These are phyloP conservation scores for Hypoxylon sp. DNA, from an alignment of 2,329 filamentous ascomycete species.

Conservation along the genomic window DNA sequence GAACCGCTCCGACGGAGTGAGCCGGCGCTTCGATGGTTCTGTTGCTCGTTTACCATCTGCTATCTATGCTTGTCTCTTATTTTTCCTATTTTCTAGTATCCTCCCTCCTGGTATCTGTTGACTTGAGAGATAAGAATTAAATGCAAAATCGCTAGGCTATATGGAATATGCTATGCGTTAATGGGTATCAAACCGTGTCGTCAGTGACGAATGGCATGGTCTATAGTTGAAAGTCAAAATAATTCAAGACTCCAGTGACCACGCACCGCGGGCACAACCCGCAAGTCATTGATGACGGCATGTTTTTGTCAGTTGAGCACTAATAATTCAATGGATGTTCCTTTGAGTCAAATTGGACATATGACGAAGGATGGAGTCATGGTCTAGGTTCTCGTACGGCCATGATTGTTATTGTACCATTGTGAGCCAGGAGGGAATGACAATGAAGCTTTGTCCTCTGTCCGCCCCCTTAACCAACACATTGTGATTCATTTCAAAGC, in stretches of 20 bases:
- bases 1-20: slow-evolving; percentile 13
- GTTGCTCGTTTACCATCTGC: slow-evolving; percentile 29
- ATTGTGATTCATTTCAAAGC: slow-evolving; percentile 34
- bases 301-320: slow-evolving; percentile 26
- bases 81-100: neutral
- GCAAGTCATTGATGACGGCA: slow-evolving; percentile 29
- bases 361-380: slow-evolving; percentile 32
- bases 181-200: slow-evolving; percentile 35
- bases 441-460: slow-evolving; percentile 29
- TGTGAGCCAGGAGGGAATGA: slow-evolving; percentile 21
- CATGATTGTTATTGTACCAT: slow-evolving; percentile 20
- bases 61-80: slow-evolving; percentile 2
- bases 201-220: slow-evolving; percentile 22
- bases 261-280: neutral
- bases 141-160: slow-evolving; percentile 23
- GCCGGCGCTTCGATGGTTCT: slow-evolving; percentile 8
- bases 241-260: slow-evolving; percentile 5
- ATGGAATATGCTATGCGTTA: slow-evolving; percentile 18
- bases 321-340: slow-evolving; percentile 9
- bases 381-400: neutral
- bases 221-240: slow-evolving; percentile 37
- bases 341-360: slow-evolving; percentile 28
- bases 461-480: slow-evolving; percentile 12
- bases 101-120: neutral
- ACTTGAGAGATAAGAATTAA: slow-evolving; percentile 6